Evolutionary conservation across 345 rosid genomes (phyloP).

Genomic region (Camelina sativa): DNA sequence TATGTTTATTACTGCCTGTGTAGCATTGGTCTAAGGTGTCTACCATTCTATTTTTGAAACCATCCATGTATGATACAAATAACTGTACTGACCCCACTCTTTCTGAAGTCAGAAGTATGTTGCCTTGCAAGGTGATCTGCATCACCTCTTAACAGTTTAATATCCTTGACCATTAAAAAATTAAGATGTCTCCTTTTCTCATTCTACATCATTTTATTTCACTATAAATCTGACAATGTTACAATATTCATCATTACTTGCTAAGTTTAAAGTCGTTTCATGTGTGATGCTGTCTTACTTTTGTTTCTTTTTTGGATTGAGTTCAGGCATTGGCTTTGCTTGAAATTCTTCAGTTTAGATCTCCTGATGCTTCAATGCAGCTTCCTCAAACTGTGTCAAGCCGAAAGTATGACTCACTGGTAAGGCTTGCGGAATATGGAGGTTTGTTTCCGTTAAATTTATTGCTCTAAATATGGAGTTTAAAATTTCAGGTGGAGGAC

Average conservation of each 20-base stretch:
- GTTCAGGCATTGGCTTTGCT: slow-evolving; percentile 83
- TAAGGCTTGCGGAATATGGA: slow-evolving; percentile 44
- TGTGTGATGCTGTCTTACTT: slow-evolving; percentile 31
- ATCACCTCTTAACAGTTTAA: neutral
- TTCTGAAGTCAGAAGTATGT: slow-evolving; percentile 29
- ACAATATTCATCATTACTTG: slow-evolving; percentile 10
- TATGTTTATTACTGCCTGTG: slow-evolving; percentile 20
- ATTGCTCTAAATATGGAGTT: slow-evolving; percentile 28
- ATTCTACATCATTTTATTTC: neutral
- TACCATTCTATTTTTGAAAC: slow-evolving; percentile 10
- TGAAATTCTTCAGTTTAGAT: slow-evolving; percentile 82
- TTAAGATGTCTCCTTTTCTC: neutral
- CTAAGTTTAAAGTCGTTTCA: slow-evolving; percentile 26
- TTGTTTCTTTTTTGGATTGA: slow-evolving; percentile 27
- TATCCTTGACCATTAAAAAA: slow-evolving; percentile 8
- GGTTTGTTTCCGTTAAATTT: slow-evolving; percentile 6
- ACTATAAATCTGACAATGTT: slow-evolving; percentile 11
- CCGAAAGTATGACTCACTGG: slow-evolving; percentile 72
- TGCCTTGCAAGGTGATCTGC: slow-evolving; percentile 24
- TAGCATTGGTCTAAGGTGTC: slow-evolving; percentile 18
- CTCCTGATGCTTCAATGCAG: slow-evolving; percentile 74
- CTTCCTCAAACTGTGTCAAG: slow-evolving; percentile 71
- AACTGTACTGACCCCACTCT: slow-evolving; percentile 23
- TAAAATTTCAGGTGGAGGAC: slow-evolving; percentile 67
- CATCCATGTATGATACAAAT: slow-evolving; percentile 27